Evolutionary conservation across 495 filamentous ascomycete species (phyloP).

Genomic region (Physcia stellaris): DNA sequence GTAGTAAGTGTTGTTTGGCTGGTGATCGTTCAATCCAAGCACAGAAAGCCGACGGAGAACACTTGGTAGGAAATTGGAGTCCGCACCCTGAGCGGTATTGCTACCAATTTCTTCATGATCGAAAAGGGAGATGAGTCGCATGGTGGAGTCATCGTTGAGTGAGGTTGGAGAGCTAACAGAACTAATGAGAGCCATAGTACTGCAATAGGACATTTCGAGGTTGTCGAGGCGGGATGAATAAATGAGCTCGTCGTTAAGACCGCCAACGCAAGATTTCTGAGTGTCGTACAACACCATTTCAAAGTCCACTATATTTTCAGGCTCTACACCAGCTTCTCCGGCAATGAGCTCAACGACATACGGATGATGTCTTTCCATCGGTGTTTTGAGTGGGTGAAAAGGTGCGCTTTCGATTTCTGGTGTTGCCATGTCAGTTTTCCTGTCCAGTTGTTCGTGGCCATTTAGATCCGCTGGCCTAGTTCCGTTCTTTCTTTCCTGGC

Average conservation of each 20-base stretch:
- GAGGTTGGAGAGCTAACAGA: conserved; percentile 48
- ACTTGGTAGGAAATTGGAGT: conserved; percentile 81
- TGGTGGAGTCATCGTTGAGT: conserved; percentile 61
- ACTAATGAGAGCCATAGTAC: conserved; percentile 63
- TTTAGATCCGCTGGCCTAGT: conserved; percentile 17
- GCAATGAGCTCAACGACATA: conserved; percentile 76
- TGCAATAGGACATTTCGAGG: conserved; percentile 87
- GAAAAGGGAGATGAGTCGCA: conserved; percentile 83
- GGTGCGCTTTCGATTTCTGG: conserved; percentile 25
- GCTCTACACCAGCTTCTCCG: conserved; percentile 53
- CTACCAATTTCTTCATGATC: conserved; percentile 98
- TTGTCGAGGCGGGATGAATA: conserved; percentile 91
- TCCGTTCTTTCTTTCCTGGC: too few relatives aligned
- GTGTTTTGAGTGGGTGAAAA: conserved; percentile 60
- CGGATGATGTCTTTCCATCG: conserved; percentile 79
- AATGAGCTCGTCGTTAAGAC: conserved; percentile 85
- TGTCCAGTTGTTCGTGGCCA: conserved; percentile 11
- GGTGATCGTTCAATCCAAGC: conserved; percentile 44
- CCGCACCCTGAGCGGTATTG: conserved; percentile 78
- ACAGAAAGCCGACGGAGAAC: conserved; percentile 79
- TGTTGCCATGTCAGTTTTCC: conserved; percentile 21
- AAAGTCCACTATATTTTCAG: conserved; percentile 74
- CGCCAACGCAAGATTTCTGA: conserved; percentile 77
- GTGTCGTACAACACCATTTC: conserved; percentile 94
- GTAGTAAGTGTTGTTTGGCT: conserved; percentile 60